Conservation (phyloP, 768 basidiomycete species). For the Pleurotus platypus region DNA sequence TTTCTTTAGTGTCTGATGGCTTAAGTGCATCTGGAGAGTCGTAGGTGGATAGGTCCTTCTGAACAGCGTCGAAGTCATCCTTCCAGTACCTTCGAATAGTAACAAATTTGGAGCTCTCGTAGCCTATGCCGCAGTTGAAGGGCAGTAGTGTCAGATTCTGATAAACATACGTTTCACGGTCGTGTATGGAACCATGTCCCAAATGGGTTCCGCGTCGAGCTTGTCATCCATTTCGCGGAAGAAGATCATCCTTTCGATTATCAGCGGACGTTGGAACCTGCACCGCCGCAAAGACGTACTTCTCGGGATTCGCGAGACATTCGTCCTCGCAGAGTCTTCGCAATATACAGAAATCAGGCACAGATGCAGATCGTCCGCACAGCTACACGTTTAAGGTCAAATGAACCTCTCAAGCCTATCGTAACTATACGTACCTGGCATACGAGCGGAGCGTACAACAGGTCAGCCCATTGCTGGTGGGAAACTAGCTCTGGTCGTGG, state of each 20-base stretch:
- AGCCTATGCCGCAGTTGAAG: background rate
- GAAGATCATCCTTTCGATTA: slow-evolving; percentile 1
- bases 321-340: slow-evolving; percentile 5
- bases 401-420: background rate
- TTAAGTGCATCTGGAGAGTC: too few relatives aligned
- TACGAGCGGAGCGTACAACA: slow-evolving; percentile 5
- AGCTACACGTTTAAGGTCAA: background rate
- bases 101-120: slow-evolving; percentile 3
- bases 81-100: slow-evolving; percentile 6
- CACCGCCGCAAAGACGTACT: too few relatives aligned
- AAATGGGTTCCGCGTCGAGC: background rate
- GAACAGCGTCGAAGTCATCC: background rate
- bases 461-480: slow-evolving; percentile 1
- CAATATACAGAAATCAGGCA: slow-evolving; percentile 5
- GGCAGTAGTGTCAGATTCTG: background rate
- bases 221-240: slow-evolving; percentile 2
- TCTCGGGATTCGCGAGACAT: slow-evolving; percentile 1
- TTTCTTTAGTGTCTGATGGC: background rate
- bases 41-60: background rate
- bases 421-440: background rate
- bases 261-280: background rate
- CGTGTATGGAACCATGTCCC: slow-evolving; percentile 8
- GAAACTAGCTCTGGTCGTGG: background rate
- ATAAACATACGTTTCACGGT: slow-evolving; percentile 1
- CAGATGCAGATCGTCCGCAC: background rate